phyloP scores from a whole-genome alignment of 176 grass and related monocot species.

The Ananas comosus region DNA sequence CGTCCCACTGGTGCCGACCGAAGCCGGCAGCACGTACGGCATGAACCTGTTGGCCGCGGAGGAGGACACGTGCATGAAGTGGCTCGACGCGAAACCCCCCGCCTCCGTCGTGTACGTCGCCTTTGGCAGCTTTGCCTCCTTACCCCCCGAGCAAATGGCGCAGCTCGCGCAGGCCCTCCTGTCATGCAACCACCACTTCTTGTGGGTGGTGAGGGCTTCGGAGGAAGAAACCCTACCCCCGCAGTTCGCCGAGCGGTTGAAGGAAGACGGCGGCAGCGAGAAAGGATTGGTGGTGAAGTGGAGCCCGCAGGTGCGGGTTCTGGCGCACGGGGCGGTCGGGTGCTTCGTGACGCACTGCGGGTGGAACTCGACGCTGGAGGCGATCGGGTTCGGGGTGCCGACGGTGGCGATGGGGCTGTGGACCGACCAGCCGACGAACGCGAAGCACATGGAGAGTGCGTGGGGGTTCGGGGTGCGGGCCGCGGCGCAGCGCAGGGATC shows the following conservation, averaged over 20 bases:
- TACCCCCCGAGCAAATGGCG: slow-evolving; percentile 30
- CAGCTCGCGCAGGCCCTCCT: slow-evolving; percentile 41
- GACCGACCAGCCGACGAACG: slow-evolving; percentile 20
- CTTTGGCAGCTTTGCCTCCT: slow-evolving; percentile 53
- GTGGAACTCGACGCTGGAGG: slow-evolving; percentile 22
- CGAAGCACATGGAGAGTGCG: slow-evolving; percentile 4
- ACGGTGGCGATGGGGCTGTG: slow-evolving; percentile 1
- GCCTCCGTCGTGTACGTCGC: slow-evolving; percentile 51
- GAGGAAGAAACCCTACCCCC: slow-evolving; percentile 3
- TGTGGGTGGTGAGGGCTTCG: slow-evolving; percentile 26
- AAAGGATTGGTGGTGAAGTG: slow-evolving; percentile 10
- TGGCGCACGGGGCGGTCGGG: slow-evolving; percentile 5
- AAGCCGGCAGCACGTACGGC: slow-evolving; percentile 19
- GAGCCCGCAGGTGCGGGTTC: slow-evolving; percentile 7
- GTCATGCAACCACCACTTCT: slow-evolving; percentile 25
- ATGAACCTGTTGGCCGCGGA: slow-evolving; percentile 39
- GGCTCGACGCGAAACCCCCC: slow-evolving; percentile 34
- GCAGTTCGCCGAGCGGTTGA: neutral
- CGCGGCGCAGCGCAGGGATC: neutral
- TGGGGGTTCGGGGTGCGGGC: slow-evolving; percentile 16
- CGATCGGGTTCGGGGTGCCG: neutral
- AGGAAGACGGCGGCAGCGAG: neutral
- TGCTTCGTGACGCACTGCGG: slow-evolving; percentile 23
- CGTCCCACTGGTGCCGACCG: slow-evolving; percentile 9
- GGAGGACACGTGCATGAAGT: slow-evolving; percentile 41